These are phyloP conservation scores for Bruguiera gymnorhiza DNA, from an alignment of 345 rosid genomes.

Conservation along the genomic window DNA sequence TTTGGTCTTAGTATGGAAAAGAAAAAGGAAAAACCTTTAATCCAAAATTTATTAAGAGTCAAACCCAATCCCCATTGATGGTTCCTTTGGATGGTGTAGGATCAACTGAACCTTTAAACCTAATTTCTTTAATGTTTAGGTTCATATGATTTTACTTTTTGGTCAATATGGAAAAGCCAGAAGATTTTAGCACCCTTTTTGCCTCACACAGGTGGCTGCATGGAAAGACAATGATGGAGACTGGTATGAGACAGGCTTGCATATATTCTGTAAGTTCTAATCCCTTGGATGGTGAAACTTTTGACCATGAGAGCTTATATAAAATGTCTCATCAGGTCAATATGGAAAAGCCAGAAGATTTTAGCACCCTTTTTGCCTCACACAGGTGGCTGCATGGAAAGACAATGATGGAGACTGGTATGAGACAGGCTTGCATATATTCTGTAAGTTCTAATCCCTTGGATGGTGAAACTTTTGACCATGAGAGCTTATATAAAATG, in stretches of 20 bases:
- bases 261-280: conserved; percentile 79
- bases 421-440: conserved; percentile 89
- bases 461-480: not conserved
- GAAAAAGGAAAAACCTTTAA: too few relatives aligned
- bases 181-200: not conserved
- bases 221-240: conserved; percentile 96
- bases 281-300: not conserved
- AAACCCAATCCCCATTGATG: too few relatives aligned
- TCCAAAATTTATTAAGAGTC: too few relatives aligned
- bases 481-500: not conserved
- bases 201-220: conserved; percentile 39
- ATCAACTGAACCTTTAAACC: not conserved
- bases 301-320: not conserved
- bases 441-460: conserved; percentile 54
- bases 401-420: conserved; percentile 95
- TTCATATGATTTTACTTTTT: not conserved
- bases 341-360: not conserved
- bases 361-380: not conserved
- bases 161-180: not conserved
- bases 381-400: conserved; percentile 69
- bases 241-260: conserved; percentile 93
- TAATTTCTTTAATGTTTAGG: not conserved
- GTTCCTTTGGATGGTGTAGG: too few relatives aligned
- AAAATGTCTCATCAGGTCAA: not conserved
- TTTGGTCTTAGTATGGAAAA: too few relatives aligned